Base-by-base conservation (phyloP, 2,329 filamentous ascomycete species). In the Paracorniculantispora psalliotae region DNA sequence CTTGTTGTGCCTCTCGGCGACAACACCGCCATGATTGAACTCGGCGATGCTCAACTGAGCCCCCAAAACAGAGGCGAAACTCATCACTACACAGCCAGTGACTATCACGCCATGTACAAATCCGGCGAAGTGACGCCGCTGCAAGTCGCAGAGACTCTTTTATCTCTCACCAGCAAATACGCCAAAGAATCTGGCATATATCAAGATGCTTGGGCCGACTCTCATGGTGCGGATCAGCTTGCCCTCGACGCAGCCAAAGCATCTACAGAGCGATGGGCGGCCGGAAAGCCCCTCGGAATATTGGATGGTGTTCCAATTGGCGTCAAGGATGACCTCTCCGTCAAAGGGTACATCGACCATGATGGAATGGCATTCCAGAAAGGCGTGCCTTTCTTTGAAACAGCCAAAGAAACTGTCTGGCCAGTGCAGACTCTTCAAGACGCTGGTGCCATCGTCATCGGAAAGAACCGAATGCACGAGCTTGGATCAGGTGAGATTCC, bases 231-330 rank as follows among this genome's bases (percentile, higher is more conserved):
- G 23, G 71, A 75, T 44, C 83, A 89, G 23, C 72, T 82, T 19
- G 82, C 89, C 1, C 77, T 86, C 4, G 80, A 81, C 37, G 87
- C 90, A 1, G 91, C 92, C 0, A 80, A 80, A 65, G 88, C 82
- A 8, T 94, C 91, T 1, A 89, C 91, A 0, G 78, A 83, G 68
- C 80, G 92, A 48, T 96, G 89, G 72, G 83, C 84, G 60, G 76
- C 80, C 17, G 88, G 89, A 0, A 80, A 80, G 62, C 80, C 86
- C 0, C 71, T 91, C 17, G 81, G 90, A 13, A 75, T 90, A 5
- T 76, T 96, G 8, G 92, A 96, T 67, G 92, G 92, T 13, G 84
- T 96, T 1, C 92, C 91, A 0, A 82, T 96, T 51, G 89, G 87
- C 0, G 83, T 94, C 66, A 96, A 96, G 74, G 91, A 96, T 68